phyloP scores from a whole-genome alignment of 2,329 filamentous ascomycete species.

The Aspergillus brasiliensis region DNA sequence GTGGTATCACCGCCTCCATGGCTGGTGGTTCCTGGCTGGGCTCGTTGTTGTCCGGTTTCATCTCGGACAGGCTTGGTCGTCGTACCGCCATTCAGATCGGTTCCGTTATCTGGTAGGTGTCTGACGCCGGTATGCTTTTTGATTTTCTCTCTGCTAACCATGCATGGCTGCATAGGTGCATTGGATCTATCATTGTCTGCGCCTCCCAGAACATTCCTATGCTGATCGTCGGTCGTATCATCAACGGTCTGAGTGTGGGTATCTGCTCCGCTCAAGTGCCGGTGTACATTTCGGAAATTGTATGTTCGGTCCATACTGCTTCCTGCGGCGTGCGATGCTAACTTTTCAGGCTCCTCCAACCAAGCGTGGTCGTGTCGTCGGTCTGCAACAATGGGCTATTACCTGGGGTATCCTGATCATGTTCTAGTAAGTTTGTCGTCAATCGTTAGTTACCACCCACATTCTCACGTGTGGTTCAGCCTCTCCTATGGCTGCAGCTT shows the following conservation, averaged over 20 bases:
- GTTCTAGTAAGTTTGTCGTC: slow-evolving; percentile 64
- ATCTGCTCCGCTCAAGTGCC: slow-evolving; percentile 73
- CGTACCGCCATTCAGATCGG: slow-evolving; percentile 57
- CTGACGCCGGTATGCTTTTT: background rate
- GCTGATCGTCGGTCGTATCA: slow-evolving; percentile 70
- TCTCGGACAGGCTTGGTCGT: slow-evolving; percentile 60
- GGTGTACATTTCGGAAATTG: slow-evolving; percentile 70
- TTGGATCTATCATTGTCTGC: slow-evolving; percentile 63
- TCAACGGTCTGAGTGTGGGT: slow-evolving; percentile 73
- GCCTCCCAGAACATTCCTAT: slow-evolving; percentile 68
- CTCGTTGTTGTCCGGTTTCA: slow-evolving; percentile 55
- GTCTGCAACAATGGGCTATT: slow-evolving; percentile 74
- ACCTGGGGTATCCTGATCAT: slow-evolving; percentile 71
- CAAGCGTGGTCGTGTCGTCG: slow-evolving; percentile 64
- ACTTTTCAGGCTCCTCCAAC: slow-evolving; percentile 55
- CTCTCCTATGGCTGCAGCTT: slow-evolving; percentile 64
- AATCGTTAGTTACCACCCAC: slow-evolving; percentile 27
- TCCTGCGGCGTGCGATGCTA: slow-evolving; percentile 57
- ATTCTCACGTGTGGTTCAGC: slow-evolving; percentile 20
- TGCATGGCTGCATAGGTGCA: slow-evolving; percentile 39
- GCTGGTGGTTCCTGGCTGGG: slow-evolving; percentile 70
- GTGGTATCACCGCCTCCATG: slow-evolving; percentile 73
- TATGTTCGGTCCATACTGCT: slow-evolving; percentile 45
- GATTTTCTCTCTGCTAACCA: background rate
- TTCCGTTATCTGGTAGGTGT: slow-evolving; percentile 51